Base-by-base conservation (phyloP, 371 early-diverging fungal genomes). In the Basidiobolus meristosporus region DNA sequence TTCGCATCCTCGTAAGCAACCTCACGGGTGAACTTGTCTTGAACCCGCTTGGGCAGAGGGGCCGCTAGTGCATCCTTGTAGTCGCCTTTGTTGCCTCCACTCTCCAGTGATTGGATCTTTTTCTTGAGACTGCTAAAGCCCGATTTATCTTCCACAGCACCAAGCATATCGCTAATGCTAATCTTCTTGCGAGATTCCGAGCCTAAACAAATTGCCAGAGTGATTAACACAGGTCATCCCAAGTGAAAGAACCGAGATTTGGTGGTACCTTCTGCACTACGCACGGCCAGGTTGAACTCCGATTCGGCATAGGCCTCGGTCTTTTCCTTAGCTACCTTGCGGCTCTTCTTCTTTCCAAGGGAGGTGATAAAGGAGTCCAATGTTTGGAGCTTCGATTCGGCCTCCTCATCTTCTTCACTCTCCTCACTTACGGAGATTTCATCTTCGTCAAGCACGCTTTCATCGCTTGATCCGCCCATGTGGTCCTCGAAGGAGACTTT, bases 1-100 rank as follows among this genome's bases (percentile, higher is more conserved):
- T 73, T 85, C 23, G 86, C 58, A 45, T 73, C 63, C 11, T 62
- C 60, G 40, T 81, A 83, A 7, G 95, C 97, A 2, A 72, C 92
- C 43, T 72, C 57, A 36, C 97, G 79, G 39, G 82, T 79, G 41
- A 85, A 48, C 28, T 76, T 73, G 39, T 90, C 88, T 57, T 87
- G 81, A 14, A 82, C 52, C 32, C 83, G 70, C 48, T 70, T 69
- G 14, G 90, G 76, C 10, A 90, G 46, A 3, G 95, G 96, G 0
- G 86, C 90, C 11, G 66, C 52, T 15, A 88, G 54, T 1, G 12
- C 41, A 50, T 45, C 29, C 56, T 54, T 32, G 54, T 54, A 6
- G 56, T 59, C 47, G 60, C 62, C n/a, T 61, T n/a, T n/a, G n/a
- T n/a, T 71, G 31, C 53, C 46, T 10, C 56, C 63, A 16, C 48